Conservation (phyloP, 352 stramenopile species). For the Phytophthora aleatoria region DNA sequence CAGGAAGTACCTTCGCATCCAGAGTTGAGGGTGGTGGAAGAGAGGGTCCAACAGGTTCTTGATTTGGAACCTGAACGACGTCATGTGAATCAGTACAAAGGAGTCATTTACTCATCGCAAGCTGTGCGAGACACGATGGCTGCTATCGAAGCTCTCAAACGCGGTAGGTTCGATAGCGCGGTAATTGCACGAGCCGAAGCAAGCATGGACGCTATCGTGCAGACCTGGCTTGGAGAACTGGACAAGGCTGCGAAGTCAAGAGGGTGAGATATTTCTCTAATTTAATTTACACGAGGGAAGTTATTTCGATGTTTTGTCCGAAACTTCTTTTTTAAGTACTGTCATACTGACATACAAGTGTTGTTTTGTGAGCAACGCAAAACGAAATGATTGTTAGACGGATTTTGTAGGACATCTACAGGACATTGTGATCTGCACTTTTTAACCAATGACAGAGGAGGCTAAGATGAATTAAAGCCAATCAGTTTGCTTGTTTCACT, state of each 20-base stretch:
- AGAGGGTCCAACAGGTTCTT: slow-evolving; percentile 6
- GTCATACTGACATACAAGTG: too few relatives aligned
- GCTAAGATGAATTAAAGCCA: too few relatives aligned
- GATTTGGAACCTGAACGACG: background rate
- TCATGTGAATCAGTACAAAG: slow-evolving; percentile 8
- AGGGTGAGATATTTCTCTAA: background rate
- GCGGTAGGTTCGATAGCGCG: slow-evolving; percentile 12
- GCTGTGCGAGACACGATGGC: slow-evolving; percentile 25
- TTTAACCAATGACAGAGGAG: too few relatives aligned
- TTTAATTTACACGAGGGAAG: too few relatives aligned
- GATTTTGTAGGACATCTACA: too few relatives aligned
- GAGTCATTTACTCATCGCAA: slow-evolving; percentile 25
- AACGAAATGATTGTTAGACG: too few relatives aligned
- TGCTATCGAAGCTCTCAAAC: slow-evolving; percentile 22
- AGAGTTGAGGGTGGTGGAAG: background rate
- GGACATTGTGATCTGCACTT: too few relatives aligned
- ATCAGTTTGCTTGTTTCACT: too few relatives aligned
- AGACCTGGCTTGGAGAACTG: slow-evolving; percentile 25
- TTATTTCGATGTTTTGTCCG: too few relatives aligned
- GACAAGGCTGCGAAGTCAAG: slow-evolving; percentile 11
- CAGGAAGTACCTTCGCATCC: slow-evolving; percentile 2
- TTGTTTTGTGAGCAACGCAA: too few relatives aligned
- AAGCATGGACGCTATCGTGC: slow-evolving; percentile 20
- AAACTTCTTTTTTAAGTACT: too few relatives aligned
- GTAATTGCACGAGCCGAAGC: slow-evolving; percentile 18